Evolutionary conservation across 257 asterid species (phyloP).

Genomic region (Oldenlandia corymbosa): DNA sequence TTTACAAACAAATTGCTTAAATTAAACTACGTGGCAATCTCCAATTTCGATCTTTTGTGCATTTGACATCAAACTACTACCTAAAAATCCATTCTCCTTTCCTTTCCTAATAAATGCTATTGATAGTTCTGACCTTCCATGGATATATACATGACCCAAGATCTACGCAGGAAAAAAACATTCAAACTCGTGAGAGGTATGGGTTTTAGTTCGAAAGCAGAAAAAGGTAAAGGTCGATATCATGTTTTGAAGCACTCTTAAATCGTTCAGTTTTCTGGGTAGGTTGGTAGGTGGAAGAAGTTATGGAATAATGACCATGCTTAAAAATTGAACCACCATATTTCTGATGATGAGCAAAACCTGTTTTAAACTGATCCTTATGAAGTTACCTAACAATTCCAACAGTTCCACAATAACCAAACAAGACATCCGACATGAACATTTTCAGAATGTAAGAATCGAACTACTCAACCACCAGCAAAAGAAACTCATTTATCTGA

Average conservation of each 20-base stretch:
- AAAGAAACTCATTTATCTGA: background rate
- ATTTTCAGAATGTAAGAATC: background rate
- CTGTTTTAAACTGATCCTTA: background rate
- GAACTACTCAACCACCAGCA: background rate
- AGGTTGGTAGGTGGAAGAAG: background rate
- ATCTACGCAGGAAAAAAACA: background rate
- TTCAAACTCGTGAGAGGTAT: background rate
- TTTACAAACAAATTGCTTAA: too few relatives aligned
- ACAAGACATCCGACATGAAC: background rate
- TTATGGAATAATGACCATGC: background rate
- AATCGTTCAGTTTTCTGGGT: background rate
- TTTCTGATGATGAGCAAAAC: background rate
- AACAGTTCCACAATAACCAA: background rate
- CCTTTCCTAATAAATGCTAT: too few relatives aligned
- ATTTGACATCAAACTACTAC: too few relatives aligned
- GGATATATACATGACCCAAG: too few relatives aligned
- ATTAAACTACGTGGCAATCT: too few relatives aligned
- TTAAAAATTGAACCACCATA: background rate
- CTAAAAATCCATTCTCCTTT: too few relatives aligned
- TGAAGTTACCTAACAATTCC: too few relatives aligned
- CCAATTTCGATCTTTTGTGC: too few relatives aligned
- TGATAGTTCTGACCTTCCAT: too few relatives aligned
- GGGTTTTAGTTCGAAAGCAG: background rate
- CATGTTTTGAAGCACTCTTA: background rate
- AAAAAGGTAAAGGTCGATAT: background rate